Base-by-base conservation (phyloP, 108 stramenopile genomes). In the Cylindrotheca fusiformis region DNA sequence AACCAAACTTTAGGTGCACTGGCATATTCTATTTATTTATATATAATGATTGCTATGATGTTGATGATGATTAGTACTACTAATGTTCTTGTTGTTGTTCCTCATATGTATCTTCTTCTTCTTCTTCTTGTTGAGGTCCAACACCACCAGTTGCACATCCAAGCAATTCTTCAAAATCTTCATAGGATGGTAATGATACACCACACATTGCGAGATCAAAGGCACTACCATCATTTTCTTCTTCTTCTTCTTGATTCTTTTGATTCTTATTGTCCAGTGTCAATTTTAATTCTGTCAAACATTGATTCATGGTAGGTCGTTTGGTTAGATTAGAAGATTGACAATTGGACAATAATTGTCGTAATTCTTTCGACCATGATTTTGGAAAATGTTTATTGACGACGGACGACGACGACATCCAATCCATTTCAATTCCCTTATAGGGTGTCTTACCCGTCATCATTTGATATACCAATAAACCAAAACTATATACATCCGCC, bases 401-500 rank as follows among this genome's bases (percentile, higher is more conserved):
- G 23, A 48, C 3, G 22, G n/a, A 21, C 6, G 41, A 46, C 18
- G 30, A 61, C 10, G 60, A 48, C 22, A 21, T n/a, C 27, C 51
- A 49, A 19, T 48, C 48, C 24, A n/a, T 4, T 52, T 23, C 36
- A 14, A 51, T 49, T 36, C 32, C 36, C 36, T 41, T 41, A 27
- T 27, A 27, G 8, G 36, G 36, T 41, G 36, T 41, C 36, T 41
- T 41, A 10, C 36, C 36, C 6, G 50, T 54, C 47, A 78, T 21
- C 22, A 83, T 55, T 48, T 85, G 67, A 74, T 83, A 87, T 24
- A 65, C 23, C 20, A 93, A 57, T 25, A 73, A 45, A 21, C 48
- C 74, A 30, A 63, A 69, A 0, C 53, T 58, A 64, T 81, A 91
- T 17, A 91, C 86, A 59, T 91, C 89, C 0, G 78, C 78, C 32